Evolutionary conservation across 768 basidiomycete species (phyloP).

Genomic region (Symmetrospora coprosmae): DNA sequence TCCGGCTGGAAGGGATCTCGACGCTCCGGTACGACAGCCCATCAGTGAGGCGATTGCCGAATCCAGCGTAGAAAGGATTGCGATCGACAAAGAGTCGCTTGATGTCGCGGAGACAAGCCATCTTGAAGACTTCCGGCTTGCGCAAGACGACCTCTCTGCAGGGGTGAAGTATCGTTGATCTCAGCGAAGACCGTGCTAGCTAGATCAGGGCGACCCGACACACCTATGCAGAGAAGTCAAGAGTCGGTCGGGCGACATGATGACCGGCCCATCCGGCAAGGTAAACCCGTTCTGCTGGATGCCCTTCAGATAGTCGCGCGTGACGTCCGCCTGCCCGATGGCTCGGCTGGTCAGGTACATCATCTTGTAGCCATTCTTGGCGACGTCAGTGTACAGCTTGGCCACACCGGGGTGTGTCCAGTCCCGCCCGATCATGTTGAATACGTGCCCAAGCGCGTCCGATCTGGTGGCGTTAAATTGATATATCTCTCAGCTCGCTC

Average conservation of each 20-base stretch:
- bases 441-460: conserved; percentile 88
- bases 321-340: conserved; percentile 94
- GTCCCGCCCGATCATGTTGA: conserved; percentile 92
- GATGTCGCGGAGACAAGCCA: conserved; percentile 94
- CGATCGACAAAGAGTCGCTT: conserved; percentile 61
- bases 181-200: too few species aligned
- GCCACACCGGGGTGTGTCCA: conserved; percentile 97
- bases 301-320: conserved; percentile 79
- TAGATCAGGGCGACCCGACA: conserved; percentile 29
- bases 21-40: conserved; percentile 95
- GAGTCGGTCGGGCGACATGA: conserved; percentile 93
- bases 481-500: too few species aligned
- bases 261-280: conserved; percentile 93
- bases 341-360: conserved; percentile 94
- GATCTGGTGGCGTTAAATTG: conserved; percentile 45
- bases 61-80: conserved; percentile 81
- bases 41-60: conserved; percentile 96
- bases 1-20: conserved; percentile 79
- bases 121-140: conserved; percentile 99
- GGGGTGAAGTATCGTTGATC: not conserved
- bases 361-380: conserved; percentile 89
- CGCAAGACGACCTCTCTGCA: conserved; percentile 94
- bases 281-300: conserved; percentile 93
- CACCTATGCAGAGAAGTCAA: conserved; percentile 90
- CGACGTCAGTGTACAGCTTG: conserved; percentile 90